These are phyloP conservation scores for Mortierella sp. DNA, from an alignment of 371 early-diverging fungal genomes.

Conservation along the genomic window DNA sequence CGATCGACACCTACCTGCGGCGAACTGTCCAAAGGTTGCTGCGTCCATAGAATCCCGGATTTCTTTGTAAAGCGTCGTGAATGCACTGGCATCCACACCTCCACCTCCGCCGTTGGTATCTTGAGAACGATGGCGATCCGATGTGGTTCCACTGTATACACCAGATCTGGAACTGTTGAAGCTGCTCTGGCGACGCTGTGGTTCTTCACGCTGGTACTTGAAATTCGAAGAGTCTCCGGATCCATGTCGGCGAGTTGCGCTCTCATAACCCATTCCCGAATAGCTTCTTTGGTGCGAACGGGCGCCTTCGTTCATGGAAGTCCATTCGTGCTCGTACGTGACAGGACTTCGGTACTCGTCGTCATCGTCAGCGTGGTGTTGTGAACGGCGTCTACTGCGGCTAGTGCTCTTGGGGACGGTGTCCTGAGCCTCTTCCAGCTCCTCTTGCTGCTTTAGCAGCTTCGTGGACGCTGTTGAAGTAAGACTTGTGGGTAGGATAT, in stretches of 20 bases:
- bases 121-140: not conserved
- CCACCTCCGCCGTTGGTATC: conserved; percentile 15
- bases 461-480: conserved; percentile 37
- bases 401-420: not conserved
- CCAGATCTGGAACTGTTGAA: conserved; percentile 2
- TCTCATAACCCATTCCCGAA: conserved; percentile 13
- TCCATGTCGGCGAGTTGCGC: not conserved
- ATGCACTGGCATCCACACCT: conserved; percentile 46
- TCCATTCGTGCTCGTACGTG: conserved; percentile 6
- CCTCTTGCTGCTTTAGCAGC: conserved; percentile 26
- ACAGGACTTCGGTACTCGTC: conserved; percentile 5
- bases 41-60: conserved; percentile 54
- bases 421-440: conserved; percentile 24
- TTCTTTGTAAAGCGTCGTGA: conserved; percentile 49
- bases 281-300: not conserved
- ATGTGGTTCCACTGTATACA: not conserved
- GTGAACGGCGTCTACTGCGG: not conserved
- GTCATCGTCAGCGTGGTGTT: conserved; percentile 18
- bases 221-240: conserved; percentile 22
- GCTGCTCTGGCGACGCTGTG: conserved; percentile 7
- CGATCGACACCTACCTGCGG: conserved; percentile 20
- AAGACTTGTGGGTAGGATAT: conserved; percentile 1
- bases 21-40: conserved; percentile 44
- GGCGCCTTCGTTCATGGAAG: conserved; percentile 3
- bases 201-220: not conserved